A percentile compares a stretch with the other conserved stretches of the same genome.
Conservation (phyloP, 1,284 basidiomycete genomes). For the Trichosporon asahii region DNA sequence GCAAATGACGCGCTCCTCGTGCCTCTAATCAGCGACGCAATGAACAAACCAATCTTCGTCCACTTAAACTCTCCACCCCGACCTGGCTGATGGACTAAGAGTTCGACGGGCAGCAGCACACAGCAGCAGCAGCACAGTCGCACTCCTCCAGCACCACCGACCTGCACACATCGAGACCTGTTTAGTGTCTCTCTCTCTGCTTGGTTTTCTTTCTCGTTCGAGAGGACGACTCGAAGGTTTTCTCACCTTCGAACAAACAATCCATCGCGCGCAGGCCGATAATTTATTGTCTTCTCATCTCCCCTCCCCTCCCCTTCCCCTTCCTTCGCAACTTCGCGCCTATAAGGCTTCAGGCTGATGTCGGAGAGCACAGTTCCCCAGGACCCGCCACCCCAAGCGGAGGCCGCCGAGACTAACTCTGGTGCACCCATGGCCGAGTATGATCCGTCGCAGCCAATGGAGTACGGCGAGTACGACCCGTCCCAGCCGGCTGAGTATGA, state of each 20-base stretch:
- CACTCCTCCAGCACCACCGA: slow-evolving; percentile 8
- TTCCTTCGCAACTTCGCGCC: neutral
- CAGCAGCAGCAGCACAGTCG: slow-evolving; percentile 10
- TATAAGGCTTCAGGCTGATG: slow-evolving; percentile 8
- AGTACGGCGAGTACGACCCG: slow-evolving; percentile 15
- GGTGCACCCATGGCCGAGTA: slow-evolving; percentile 4
- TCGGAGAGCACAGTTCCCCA: slow-evolving; percentile 7
- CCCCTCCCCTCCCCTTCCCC: neutral
- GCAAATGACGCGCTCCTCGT: slow-evolving; percentile 2
- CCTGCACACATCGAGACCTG: neutral
- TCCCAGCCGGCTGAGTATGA: slow-evolving; percentile 14
- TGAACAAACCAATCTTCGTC: neutral
- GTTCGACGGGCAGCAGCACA: slow-evolving; percentile 10
- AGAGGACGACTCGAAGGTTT: neutral
- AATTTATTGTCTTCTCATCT: neutral
- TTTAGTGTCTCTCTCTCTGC: neutral
- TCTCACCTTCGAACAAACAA: neutral
- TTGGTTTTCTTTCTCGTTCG: neutral
- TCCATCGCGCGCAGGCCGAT: neutral
- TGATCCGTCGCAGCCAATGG: slow-evolving; percentile 9
- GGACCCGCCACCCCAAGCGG: neutral
- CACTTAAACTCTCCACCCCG: neutral
- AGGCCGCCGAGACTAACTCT: slow-evolving; percentile 7
- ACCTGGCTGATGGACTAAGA: slow-evolving; percentile 11
- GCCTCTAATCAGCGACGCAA: neutral